Conservation (phyloP, 129 eudicot species). For the Helianthus tuberosus region DNA sequence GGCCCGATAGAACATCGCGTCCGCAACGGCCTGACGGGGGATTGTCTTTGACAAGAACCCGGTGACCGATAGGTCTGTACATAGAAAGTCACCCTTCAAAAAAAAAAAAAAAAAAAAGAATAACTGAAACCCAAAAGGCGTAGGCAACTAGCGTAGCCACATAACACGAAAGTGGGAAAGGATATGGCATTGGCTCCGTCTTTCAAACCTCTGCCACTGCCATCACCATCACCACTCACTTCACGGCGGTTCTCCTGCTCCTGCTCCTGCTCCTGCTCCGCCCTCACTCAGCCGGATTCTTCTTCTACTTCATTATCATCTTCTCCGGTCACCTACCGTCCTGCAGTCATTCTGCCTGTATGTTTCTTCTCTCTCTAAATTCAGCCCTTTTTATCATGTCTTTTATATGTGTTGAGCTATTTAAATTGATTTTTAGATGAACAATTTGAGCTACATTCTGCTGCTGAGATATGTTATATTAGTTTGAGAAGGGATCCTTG, state of each 20-base stretch:
- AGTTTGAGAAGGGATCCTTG: too few species aligned
- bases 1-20: too few species aligned
- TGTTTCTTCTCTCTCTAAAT: neutral
- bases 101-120: too few species aligned
- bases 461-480: too few species aligned
- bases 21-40: too few species aligned
- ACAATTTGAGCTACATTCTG: neutral
- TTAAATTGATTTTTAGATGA: neutral
- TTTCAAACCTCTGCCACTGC: slow-evolving; percentile 34
- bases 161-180: slow-evolving; percentile 16
- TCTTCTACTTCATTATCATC: slow-evolving; percentile 35
- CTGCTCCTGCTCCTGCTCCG: slow-evolving; percentile 43
- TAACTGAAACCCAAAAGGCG: neutral
- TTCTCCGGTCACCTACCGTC: slow-evolving; percentile 55
- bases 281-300: slow-evolving; percentile 39
- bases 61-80: too few species aligned
- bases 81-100: too few species aligned
- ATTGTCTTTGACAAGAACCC: too few species aligned
- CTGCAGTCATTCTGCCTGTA: slow-evolving; percentile 94
- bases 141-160: slow-evolving; percentile 28
- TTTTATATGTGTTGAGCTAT: neutral
- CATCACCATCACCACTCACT: neutral
- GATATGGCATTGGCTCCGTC: slow-evolving; percentile 54
- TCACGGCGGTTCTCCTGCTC: slow-evolving; percentile 45
- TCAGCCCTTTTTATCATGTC: neutral